Base-by-base conservation (phyloP, 2,329 filamentous ascomycete genomes). In the Exserohilum rostratum region DNA sequence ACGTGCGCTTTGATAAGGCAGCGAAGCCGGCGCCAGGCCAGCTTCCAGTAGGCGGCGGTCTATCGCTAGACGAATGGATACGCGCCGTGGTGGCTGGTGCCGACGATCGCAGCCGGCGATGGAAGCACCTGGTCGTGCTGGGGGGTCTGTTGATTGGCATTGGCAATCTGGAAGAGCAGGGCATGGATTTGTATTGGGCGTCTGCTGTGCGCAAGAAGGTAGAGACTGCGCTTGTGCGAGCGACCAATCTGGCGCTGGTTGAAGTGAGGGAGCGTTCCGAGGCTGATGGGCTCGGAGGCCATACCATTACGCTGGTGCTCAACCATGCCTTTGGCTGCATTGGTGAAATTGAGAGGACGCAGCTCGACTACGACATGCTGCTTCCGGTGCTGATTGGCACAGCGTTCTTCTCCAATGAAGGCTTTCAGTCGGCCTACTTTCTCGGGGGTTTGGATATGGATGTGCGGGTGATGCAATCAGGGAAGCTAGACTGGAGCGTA, bases 91-190 rank as follows among this genome's bases (percentile, higher is more conserved):
- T 85, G 2, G 80, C 79, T 35, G 85, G 85, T 7, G 85, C 85
- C 13, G 83, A 87, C 66, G 85, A 84, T 39, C 82, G 80, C 64
- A 87, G 79, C 27, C 83, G 81, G 15, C 80, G 90, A 68, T 96
- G 91, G 91, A 88, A 91, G 73, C 92, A 96, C 73, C 76, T 92
- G 27, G 79, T 96, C n/a, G 83, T 93, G 5, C 83, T 96, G 7
- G 87, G 87, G 0, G 93, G 91, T 3, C 79, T 96, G 18, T 76
- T 96, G 53, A 83, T 93, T 69, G 91, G 90, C 7, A 88, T 93
- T 68, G 88, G 66, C 3, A 69, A 57, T 33, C 60, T 72, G 22
- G 72, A 76, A 60, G 69, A 74, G 62, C 70, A 74, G 34, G 74
- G 83, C 13, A 81, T 85, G 56, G 83, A 87, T 35, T 78, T 86